Evolutionary conservation across 2,329 filamentous ascomycete genomes (phyloP).

Genomic region (Fusarium palustre): DNA sequence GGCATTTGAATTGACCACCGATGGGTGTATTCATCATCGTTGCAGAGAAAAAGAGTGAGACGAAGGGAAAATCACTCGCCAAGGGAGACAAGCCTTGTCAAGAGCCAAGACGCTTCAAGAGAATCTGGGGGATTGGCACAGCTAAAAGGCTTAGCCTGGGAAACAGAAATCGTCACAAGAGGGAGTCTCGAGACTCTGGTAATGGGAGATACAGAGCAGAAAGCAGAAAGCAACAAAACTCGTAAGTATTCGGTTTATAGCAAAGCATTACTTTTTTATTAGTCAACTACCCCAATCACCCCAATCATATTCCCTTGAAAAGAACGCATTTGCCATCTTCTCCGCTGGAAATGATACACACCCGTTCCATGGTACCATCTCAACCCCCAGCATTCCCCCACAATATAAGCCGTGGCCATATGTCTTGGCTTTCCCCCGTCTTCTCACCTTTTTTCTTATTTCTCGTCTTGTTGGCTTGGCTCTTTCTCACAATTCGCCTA

Average conservation of each 20-base stretch:
- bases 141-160: neutral
- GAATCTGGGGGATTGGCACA: neutral
- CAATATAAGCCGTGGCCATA: conserved; percentile 13
- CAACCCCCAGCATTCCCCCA: neutral
- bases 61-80: conserved; percentile 15
- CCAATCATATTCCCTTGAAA: neutral
- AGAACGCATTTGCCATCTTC: neutral
- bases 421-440: neutral
- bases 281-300: conserved; percentile 11
- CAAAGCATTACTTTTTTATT: neutral
- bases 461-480: conserved; percentile 1
- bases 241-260: neutral
- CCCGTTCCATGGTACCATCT: too few species aligned
- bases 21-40: neutral
- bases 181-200: neutral
- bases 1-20: conserved; percentile 21
- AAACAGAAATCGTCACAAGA: neutral
- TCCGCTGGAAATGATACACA: neutral
- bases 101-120: neutral
- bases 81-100: neutral
- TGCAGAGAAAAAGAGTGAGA: neutral
- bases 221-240: neutral
- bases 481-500: conserved; percentile 4
- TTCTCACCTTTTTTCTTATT: neutral
- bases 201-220: neutral